Conservation (phyloP, 139 green algal genomes). For the Chlorella sp. region DNA sequence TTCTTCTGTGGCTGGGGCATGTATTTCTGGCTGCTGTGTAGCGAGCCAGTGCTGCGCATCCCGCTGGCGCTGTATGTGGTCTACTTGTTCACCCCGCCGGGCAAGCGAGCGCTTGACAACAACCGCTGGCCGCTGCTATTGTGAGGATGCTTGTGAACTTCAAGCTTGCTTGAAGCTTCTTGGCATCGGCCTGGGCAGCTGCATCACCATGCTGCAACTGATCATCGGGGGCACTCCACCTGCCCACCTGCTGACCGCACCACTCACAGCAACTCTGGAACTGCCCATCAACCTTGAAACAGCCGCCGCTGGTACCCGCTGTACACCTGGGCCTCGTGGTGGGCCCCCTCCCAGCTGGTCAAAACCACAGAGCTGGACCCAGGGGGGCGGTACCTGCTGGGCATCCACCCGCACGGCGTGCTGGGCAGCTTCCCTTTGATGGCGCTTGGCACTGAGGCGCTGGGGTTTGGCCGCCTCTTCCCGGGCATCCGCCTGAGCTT, state of each 20-base stretch:
- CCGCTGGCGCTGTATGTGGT: not conserved
- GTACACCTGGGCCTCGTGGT: not conserved
- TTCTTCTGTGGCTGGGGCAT: not conserved
- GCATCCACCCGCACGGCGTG: not conserved
- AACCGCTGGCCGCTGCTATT: too few relatives aligned
- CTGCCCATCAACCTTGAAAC: not conserved
- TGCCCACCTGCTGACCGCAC: not conserved
- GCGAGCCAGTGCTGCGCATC: not conserved
- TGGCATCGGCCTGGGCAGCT: too few relatives aligned
- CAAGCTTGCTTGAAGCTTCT: too few relatives aligned
- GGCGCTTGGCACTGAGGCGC: not conserved
- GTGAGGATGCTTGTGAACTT: too few relatives aligned
- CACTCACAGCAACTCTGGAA: too few relatives aligned
- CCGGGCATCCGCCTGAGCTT: slow-evolving; percentile 1
- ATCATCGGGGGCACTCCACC: not conserved
- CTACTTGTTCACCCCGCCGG: not conserved
- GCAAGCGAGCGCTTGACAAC: not conserved
- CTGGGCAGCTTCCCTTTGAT: not conserved
- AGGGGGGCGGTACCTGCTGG: not conserved
- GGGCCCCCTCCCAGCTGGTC: not conserved
- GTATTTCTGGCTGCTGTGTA: not conserved
- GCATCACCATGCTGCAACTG: too few relatives aligned
- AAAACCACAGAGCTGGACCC: not conserved
- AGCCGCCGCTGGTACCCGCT: not conserved
- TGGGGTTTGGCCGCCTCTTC: slow-evolving; percentile 12